Evolutionary conservation across 2,329 filamentous ascomycete species (phyloP).

Genomic region (Diaporthe destruens): DNA sequence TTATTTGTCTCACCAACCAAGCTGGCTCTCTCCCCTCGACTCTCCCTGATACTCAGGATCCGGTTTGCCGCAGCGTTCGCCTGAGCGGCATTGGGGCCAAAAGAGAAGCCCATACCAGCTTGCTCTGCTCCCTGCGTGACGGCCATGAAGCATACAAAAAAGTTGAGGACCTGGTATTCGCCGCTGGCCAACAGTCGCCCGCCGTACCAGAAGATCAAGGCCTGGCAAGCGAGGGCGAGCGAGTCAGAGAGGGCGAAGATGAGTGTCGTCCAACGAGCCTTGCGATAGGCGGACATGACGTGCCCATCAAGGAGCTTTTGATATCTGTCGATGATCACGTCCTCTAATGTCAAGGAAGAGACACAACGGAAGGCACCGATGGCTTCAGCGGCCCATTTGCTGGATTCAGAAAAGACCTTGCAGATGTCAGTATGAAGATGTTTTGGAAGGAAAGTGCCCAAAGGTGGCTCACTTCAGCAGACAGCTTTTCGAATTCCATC

Average conservation of each 20-base stretch:
- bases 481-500: slow-evolving; percentile 77
- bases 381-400: slow-evolving; percentile 80
- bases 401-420: slow-evolving; percentile 74
- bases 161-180: slow-evolving; percentile 61
- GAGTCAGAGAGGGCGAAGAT: slow-evolving; percentile 79
- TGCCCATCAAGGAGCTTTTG: slow-evolving; percentile 69
- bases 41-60: slow-evolving; percentile 66
- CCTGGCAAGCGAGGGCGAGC: slow-evolving; percentile 72
- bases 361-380: slow-evolving; percentile 82
- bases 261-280: slow-evolving; percentile 71
- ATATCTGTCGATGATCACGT: slow-evolving; percentile 73
- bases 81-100: slow-evolving; percentile 74
- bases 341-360: slow-evolving; percentile 76
- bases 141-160: slow-evolving; percentile 73
- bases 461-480: slow-evolving; percentile 59
- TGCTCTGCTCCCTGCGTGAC: slow-evolving; percentile 76
- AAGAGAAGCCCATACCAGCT: slow-evolving; percentile 76
- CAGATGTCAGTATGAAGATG: neutral
- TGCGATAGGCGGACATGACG: slow-evolving; percentile 69
- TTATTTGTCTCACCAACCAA: neutral
- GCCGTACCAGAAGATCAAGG: slow-evolving; percentile 76
- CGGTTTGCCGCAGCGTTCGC: slow-evolving; percentile 70
- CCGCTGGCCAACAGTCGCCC: slow-evolving; percentile 66
- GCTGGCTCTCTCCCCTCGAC: slow-evolving; percentile 27
- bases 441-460: too few species aligned